These are phyloP conservation scores for Prunus fruticosa DNA, from an alignment of 306 rosid genomes.

Conservation along the genomic window DNA sequence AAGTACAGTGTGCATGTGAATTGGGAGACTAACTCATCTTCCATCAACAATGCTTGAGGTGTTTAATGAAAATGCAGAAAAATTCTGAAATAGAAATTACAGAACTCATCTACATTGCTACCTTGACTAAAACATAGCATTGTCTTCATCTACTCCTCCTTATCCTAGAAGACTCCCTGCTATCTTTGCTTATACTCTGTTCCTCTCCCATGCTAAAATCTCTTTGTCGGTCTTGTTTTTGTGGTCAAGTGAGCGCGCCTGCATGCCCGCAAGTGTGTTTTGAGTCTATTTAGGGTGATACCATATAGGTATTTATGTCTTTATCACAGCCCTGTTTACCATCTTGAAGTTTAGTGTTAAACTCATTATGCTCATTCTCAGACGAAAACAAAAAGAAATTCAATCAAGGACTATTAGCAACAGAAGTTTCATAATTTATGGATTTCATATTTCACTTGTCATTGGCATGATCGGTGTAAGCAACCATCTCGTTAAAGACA, in stretches of 20 bases:
- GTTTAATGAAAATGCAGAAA: slow-evolving; percentile 8
- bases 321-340: slow-evolving; percentile 3
- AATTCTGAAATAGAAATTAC: not conserved
- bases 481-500: not conserved
- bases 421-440: not conserved
- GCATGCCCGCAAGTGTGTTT: not conserved
- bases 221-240: not conserved
- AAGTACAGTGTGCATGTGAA: not conserved
- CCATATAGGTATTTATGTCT: not conserved
- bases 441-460: not conserved
- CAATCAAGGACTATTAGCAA: not conserved
- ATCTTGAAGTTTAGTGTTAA: slow-evolving; percentile 1
- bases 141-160: not conserved
- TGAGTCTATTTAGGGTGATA: slow-evolving; percentile 1
- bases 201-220: slow-evolving; percentile 4
- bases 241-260: not conserved
- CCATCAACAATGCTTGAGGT: not conserved
- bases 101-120: slow-evolving; percentile 7
- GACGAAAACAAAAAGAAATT: not conserved
- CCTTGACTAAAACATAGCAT: not conserved
- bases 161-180: not conserved
- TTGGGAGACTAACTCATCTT: not conserved
- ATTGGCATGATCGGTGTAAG: no score
- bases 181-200: not conserved
- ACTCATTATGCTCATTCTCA: not conserved